Percentiles rank a stretch among this genome's conserved stretches.
Conservation (phyloP, 805 yeast genomes). For the Saccharomycopsis lassenensis region DNA sequence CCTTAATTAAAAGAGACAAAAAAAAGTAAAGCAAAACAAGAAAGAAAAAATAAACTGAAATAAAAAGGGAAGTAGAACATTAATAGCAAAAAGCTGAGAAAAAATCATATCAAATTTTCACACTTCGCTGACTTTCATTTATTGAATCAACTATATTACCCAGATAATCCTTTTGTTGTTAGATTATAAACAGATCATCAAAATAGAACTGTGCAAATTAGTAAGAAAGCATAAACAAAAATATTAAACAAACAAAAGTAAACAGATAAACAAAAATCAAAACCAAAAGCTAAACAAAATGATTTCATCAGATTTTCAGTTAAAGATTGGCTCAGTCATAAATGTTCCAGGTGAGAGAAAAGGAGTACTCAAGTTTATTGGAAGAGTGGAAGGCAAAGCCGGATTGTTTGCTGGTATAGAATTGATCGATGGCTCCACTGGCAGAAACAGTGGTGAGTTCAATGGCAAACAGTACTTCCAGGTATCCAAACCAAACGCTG, state of each 20-base stretch:
- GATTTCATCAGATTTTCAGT: slow-evolving; percentile 2
- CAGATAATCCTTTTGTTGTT: too few species aligned
- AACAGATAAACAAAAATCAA: not conserved
- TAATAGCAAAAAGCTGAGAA: too few species aligned
- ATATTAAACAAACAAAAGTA: not conserved
- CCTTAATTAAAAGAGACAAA: too few species aligned
- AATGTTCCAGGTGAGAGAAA: slow-evolving; percentile 58
- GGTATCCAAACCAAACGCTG: slow-evolving; percentile 53
- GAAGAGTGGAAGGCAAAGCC: slow-evolving; percentile 56
- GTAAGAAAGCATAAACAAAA: not conserved
- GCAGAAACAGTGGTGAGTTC: slow-evolving; percentile 81
- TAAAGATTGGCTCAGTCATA: slow-evolving; percentile 20
- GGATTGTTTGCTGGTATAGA: slow-evolving; percentile 87
- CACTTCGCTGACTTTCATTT: too few species aligned
- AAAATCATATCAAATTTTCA: too few species aligned
- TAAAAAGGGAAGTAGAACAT: too few species aligned
- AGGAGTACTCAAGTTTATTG: slow-evolving; percentile 62
- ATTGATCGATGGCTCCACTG: slow-evolving; percentile 47
- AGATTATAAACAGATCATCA: too few species aligned
- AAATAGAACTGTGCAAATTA: too few species aligned
- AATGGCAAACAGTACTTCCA: slow-evolving; percentile 61
- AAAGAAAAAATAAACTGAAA: too few species aligned
- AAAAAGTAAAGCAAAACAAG: too few species aligned
- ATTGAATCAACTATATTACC: too few species aligned
- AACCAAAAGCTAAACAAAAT: too few species aligned